Conservation (phyloP, 164 flowering plant genomes). For the Warburgia ugandensis region DNA sequence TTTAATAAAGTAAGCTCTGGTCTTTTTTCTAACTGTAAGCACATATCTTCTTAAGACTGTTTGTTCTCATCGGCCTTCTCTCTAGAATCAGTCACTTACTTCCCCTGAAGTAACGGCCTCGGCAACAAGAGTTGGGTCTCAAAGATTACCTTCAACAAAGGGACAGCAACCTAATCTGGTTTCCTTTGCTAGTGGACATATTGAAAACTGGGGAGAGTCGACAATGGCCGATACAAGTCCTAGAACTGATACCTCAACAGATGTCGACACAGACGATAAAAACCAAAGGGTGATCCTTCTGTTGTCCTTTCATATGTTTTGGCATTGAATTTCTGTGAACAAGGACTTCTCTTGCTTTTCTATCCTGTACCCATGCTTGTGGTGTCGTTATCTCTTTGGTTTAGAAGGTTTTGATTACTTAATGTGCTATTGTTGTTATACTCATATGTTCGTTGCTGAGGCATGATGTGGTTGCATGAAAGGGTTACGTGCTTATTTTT, state of each 20-base stretch:
- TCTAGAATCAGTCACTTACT: conserved; percentile 23
- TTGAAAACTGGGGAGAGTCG: conserved; percentile 42
- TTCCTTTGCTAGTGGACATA: conserved; percentile 29
- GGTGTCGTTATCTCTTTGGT: too few relatives aligned
- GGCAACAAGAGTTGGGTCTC: conserved; percentile 24
- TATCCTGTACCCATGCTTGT: too few relatives aligned
- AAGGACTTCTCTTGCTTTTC: too few relatives aligned
- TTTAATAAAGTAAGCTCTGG: conserved; percentile 42
- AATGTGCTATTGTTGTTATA: too few relatives aligned
- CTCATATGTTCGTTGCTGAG: too few relatives aligned
- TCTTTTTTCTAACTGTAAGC: not conserved
- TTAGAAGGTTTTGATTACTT: too few relatives aligned
- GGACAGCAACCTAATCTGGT: conserved; percentile 26
- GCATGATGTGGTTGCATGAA: too few relatives aligned
- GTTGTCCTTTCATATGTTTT: not conserved
- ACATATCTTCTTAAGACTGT: too few relatives aligned
- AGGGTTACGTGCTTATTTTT: too few relatives aligned
- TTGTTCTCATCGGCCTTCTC: not conserved
- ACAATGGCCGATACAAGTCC: conserved; percentile 91
- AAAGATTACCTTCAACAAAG: conserved; percentile 23
- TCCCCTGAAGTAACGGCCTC: conserved; percentile 18
- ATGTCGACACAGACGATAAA: conserved; percentile 68
- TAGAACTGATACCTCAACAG: conserved; percentile 80
- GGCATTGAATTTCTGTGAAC: too few relatives aligned
- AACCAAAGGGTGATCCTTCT: conserved; percentile 38